Base-by-base conservation (phyloP, 345 rosid genomes). In the Lagerstroemia speciosa region DNA sequence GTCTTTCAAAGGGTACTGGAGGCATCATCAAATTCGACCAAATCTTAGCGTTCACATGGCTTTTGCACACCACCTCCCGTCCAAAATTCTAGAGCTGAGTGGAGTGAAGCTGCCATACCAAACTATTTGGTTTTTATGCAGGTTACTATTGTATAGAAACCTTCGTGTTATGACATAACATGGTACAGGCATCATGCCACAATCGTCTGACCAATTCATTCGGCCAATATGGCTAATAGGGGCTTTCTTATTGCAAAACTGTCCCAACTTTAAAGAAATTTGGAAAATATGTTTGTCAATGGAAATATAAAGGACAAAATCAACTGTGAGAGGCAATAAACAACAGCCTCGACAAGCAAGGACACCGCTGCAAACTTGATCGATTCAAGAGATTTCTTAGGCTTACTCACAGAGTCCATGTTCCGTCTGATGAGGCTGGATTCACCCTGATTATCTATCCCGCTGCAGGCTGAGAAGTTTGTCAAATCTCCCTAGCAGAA, bases 401-500 rank as follows among this genome's bases (percentile, higher is more conserved):
- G 8, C 27, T 43, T 36, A 32, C 52, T 17, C 46, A 7, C 45
- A 27, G 31, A 27, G 48, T 33, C 55, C 30, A 2, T 64, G 10
- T 71, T 30, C 60, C 29, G 32, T 5, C 27, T 16, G 20, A 29
- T 12, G 31, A 16, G 17, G 72, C 19, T 32, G 55, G 8, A 41
- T 19, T 19, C 38, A 33, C 6, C 61, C 73, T 58, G 70, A 46
- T 66, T 68, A 65, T 74, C 69, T 64, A 69, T 40, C 60, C 55
- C 41, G 14, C 34, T 64, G 22, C 64, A 40, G 6, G 76, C 41
- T 26, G 68, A 60, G 31, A 20, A 17, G 63, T 67, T 64, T 71
- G 71, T 73, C 65, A 74, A 43, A 17, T 61, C 78, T 69, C 70
- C 76, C 90, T 75, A 80, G 64, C 48, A 77, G 75, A 79, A 78